Conservation (phyloP, 1,139 yeast genomes). For the Yarrowia galli region DNA sequence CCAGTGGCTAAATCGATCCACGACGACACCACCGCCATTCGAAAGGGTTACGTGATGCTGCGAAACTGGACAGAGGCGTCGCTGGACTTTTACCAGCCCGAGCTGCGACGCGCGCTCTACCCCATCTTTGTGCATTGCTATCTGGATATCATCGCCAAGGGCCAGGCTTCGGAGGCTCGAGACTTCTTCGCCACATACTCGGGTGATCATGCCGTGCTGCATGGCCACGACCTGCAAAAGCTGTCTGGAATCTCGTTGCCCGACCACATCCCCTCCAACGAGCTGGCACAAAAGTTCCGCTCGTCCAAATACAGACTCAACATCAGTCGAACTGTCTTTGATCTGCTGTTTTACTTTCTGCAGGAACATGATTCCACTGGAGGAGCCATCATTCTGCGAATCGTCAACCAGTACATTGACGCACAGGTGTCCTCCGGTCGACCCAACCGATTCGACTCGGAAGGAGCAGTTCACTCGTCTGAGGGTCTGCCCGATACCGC, state of each 20-base stretch:
- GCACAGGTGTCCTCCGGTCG: constrained; percentile 60
- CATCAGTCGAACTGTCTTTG: constrained; percentile 85
- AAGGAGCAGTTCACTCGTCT: constrained; percentile 58
- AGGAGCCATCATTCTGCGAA: constrained; percentile 83
- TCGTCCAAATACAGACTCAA: constrained; percentile 75
- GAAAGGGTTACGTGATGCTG: constrained; percentile 78
- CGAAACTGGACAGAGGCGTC: constrained; percentile 92
- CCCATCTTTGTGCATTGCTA: constrained; percentile 92
- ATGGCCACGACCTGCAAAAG: constrained; percentile 76
- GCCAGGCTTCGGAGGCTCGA: constrained; percentile 67
- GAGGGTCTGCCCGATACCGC: constrained; percentile 65
- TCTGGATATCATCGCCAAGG: constrained; percentile 74
- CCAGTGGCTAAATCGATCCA: constrained; percentile 36
- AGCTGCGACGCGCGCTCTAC: constrained; percentile 78
- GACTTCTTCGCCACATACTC: constrained; percentile 77
- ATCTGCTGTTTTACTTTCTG: constrained; percentile 79
- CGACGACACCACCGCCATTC: constrained; percentile 73
- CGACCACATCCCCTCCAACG: constrained; percentile 84
- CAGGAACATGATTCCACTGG: constrained; percentile 94
- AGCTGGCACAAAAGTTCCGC: constrained; percentile 76
- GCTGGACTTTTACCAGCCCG: constrained; percentile 89
- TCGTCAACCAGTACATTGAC: constrained; percentile 84
- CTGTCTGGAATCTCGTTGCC: constrained; percentile 77
- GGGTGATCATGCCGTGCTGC: constrained; percentile 75
- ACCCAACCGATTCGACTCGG: constrained; percentile 49